Evolutionary conservation across 306 rosid genomes (phyloP).

Genomic region (Dicorynia guianensis): DNA sequence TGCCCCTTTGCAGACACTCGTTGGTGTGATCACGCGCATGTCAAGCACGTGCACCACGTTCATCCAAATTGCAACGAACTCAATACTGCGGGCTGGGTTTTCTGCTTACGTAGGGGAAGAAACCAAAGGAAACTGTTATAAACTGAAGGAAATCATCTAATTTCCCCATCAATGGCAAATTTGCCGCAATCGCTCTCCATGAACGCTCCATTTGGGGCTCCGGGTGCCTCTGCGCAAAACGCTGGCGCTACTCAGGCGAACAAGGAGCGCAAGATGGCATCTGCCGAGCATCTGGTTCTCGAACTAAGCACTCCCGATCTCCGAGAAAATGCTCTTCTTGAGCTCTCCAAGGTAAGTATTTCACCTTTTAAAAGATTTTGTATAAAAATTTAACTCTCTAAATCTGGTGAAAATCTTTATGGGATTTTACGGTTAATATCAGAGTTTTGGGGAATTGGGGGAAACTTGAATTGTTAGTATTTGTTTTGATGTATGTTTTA

Average conservation of each 20-base stretch:
- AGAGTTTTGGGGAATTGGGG: background rate
- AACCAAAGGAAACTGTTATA: background rate
- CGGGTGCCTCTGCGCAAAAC: conserved; percentile 32
- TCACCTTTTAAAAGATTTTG: background rate
- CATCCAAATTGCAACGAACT: background rate
- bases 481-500: background rate
- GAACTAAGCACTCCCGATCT: conserved; percentile 45
- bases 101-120: background rate
- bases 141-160: too few species aligned
- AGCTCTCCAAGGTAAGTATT: conserved; percentile 47
- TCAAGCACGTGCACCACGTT: conserved; percentile 23
- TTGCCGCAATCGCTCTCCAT: conserved; percentile 35
- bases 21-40: conserved; percentile 23
- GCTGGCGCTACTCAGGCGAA: background rate
- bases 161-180: conserved; percentile 26
- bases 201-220: conserved; percentile 50
- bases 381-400: background rate
- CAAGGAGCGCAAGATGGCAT: conserved; percentile 60
- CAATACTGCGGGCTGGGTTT: background rate
- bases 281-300: conserved; percentile 46
- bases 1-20: too few species aligned
- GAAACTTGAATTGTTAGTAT: background rate
- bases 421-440: background rate
- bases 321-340: conserved; percentile 47
- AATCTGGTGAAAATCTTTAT: background rate